Conservation (phyloP, 2,329 filamentous ascomycete species). For the Diaporthe citriasiana region DNA sequence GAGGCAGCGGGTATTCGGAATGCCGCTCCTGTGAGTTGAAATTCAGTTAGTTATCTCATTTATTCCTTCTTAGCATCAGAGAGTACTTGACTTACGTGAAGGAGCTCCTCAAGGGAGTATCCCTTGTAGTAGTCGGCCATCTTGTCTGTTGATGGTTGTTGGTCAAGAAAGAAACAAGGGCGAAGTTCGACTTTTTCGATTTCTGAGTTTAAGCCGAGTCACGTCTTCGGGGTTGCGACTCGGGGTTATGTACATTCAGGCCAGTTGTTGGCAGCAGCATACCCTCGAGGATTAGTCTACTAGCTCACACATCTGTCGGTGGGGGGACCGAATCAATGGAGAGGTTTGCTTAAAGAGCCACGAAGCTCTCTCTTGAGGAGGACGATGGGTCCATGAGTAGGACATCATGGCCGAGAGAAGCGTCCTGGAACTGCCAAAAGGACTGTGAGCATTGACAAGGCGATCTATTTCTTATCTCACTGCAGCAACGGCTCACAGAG, state of each 20-base stretch:
- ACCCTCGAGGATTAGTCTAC: background rate
- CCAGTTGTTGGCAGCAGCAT: background rate
- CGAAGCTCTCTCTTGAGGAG: background rate
- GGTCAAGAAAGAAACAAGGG: background rate
- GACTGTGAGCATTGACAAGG: background rate
- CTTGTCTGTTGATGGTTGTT: background rate
- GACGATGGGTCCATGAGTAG: no score
- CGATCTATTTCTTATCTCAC: background rate
- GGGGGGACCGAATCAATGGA: background rate
- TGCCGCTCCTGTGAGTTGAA: background rate
- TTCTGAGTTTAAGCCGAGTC: background rate
- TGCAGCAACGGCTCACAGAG: background rate
- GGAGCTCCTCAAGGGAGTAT: background rate
- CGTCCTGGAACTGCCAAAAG: background rate
- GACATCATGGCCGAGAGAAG: background rate
- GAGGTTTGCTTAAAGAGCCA: background rate
- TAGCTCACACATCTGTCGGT: background rate
- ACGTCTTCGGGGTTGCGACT: background rate
- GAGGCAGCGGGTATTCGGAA: background rate
- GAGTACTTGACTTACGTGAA: background rate
- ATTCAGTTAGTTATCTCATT: background rate
- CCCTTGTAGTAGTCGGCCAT: background rate
- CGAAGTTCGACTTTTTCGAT: background rate
- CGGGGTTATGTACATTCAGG: constrained; percentile 9
- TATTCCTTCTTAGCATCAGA: no score